A percentile compares a stretch with the other conserved stretches of the same genome.
Evolutionary conservation across 495 filamentous ascomycete species (phyloP).

Genomic region (Podospora pseudoanserina): DNA sequence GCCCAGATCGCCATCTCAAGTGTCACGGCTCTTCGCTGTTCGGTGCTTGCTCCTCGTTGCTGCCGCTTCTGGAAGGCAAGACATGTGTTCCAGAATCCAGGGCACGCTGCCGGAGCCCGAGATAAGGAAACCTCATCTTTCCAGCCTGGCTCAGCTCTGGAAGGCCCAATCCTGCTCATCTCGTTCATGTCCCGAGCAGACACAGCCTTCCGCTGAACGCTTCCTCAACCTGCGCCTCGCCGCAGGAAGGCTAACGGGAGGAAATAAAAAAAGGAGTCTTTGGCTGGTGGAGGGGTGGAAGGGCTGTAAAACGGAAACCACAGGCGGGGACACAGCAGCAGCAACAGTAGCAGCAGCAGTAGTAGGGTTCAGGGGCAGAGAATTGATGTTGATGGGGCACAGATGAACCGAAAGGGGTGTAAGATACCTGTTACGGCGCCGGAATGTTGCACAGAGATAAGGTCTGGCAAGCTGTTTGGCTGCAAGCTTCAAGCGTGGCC

Average conservation of each 20-base stretch:
- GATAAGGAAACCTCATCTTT: slow-evolving; percentile 5
- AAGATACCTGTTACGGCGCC: slow-evolving; percentile 17
- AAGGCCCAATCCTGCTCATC: slow-evolving; percentile 8
- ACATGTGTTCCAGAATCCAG: background rate
- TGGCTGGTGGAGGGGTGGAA: too few species aligned
- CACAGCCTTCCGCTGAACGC: too few species aligned
- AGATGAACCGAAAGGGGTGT: slow-evolving; percentile 6
- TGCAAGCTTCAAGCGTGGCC: slow-evolving; percentile 11
- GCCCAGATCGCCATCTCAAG: background rate
- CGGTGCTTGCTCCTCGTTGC: background rate
- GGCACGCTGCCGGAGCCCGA: background rate
- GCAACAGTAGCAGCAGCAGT: background rate
- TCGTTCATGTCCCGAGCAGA: background rate
- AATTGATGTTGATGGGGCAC: background rate
- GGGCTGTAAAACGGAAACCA: background rate
- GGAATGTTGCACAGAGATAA: slow-evolving; percentile 30
- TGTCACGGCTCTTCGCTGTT: slow-evolving; percentile 1
- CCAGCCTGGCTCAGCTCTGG: background rate
- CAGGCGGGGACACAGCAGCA: slow-evolving; percentile 9
- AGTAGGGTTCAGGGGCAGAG: too few species aligned
- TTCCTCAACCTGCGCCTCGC: background rate
- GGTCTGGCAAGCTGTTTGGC: slow-evolving; percentile 24
- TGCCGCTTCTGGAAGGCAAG: slow-evolving; percentile 8
- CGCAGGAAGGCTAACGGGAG: slow-evolving; percentile 7
- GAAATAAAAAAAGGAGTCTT: background rate